Percentiles rank a stretch among this genome's conserved stretches.
Evolutionary conservation across 2,329 filamentous ascomycete genomes (phyloP).

Genomic region (Fusarium chaquense): DNA sequence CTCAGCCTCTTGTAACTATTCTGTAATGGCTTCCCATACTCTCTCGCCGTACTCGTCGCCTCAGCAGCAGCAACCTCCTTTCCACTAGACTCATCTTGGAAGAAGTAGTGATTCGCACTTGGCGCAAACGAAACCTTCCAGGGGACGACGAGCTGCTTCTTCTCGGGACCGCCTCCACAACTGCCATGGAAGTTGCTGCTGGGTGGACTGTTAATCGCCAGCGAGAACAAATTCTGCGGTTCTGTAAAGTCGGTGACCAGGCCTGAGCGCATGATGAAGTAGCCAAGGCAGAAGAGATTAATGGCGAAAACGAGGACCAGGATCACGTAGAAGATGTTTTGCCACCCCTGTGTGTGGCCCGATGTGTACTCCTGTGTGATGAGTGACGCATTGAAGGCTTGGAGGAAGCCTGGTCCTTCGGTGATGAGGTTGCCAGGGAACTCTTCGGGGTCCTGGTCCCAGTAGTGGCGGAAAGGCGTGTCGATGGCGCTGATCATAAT

Average conservation of each 20-base stretch:
- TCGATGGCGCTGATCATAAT: conserved; percentile 70
- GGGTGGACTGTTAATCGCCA: conserved; percentile 72
- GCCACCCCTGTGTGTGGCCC: conserved; percentile 70
- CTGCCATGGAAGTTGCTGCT: conserved; percentile 53
- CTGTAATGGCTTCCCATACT: conserved; percentile 23
- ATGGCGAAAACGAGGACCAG: conserved; percentile 74
- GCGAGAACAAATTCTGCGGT: conserved; percentile 78
- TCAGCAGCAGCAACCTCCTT: conserved; percentile 48
- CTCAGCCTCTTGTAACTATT: conserved; percentile 50
- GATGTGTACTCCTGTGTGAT: conserved; percentile 77
- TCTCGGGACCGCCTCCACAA: conserved; percentile 55
- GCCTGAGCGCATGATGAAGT: conserved; percentile 66
- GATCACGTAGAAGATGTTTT: conserved; percentile 75
- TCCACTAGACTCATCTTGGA: conserved; percentile 54
- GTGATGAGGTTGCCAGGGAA: conserved; percentile 51
- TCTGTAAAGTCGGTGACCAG: conserved; percentile 84
- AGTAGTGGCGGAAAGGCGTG: conserved; percentile 71
- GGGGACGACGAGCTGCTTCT: conserved; percentile 55
- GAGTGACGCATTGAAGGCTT: conserved; percentile 73
- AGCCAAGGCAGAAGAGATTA: conserved; percentile 73
- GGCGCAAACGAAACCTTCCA: conserved; percentile 57
- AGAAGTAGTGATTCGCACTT: conserved; percentile 58
- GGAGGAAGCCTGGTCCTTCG: conserved; percentile 57
- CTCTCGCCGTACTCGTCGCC: conserved; percentile 49
- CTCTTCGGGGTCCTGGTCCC: conserved; percentile 55